Percentiles rank a stretch among this genome's conserved stretches.
These are phyloP conservation scores for Kitagawia praeruptora DNA, from an alignment of 129 eudicot genomes.

Conservation along the genomic window DNA sequence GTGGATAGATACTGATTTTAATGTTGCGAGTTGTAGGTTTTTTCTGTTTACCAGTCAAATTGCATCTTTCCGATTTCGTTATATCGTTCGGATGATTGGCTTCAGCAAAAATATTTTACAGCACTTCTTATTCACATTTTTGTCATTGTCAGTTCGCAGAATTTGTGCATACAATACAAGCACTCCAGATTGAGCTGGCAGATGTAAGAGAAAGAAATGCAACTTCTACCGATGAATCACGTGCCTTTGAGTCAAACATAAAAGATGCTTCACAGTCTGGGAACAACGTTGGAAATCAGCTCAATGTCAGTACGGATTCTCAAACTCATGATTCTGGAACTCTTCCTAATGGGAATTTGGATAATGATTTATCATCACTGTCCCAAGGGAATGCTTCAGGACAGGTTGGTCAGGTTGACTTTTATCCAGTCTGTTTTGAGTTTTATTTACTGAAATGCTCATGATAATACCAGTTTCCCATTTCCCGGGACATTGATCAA, in stretches of 20 bases:
- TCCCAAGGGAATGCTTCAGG: constrained; percentile 25
- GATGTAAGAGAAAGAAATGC: constrained; percentile 54
- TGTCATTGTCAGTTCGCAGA: constrained; percentile 49
- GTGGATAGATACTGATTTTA: not conserved
- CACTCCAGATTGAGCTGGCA: constrained; percentile 75
- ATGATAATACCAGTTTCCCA: not conserved
- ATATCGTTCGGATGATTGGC: not conserved
- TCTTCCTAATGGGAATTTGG: constrained; percentile 46
- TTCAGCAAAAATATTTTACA: not conserved
- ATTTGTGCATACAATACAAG: constrained; percentile 67
- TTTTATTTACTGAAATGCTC: not conserved
- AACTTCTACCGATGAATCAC: constrained; percentile 31
- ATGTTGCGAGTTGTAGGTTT: not conserved
- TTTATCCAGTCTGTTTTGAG: not conserved
- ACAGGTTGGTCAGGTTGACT: constrained; percentile 61
- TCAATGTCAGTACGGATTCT: constrained; percentile 42
- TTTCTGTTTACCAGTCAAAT: not conserved
- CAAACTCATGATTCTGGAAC: constrained; percentile 32
- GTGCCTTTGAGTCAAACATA: constrained; percentile 24
- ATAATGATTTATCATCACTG: constrained; percentile 23
- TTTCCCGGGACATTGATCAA: not conserved
- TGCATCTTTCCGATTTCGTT: not conserved
- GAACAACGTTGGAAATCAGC: constrained; percentile 41
- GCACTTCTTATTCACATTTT: not conserved
- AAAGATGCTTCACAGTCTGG: constrained; percentile 48